phyloP scores from a whole-genome alignment of 805 yeast species.

The Scheffersomyces amazonensis region DNA sequence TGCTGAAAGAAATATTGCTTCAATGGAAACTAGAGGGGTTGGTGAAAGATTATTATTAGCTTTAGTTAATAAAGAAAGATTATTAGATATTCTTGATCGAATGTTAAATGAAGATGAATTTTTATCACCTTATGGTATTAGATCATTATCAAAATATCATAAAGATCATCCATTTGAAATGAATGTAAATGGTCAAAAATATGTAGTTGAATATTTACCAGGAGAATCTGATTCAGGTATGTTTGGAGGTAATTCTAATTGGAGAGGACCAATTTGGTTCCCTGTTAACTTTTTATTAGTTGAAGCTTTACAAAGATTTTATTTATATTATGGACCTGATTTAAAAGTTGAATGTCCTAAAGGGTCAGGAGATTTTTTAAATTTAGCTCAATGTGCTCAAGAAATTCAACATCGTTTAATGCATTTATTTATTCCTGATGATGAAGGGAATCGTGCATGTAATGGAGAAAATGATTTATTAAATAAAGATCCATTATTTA shows the following conservation, averaged over 20 bases:
- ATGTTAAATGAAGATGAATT: constrained; percentile 88
- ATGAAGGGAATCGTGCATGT: constrained; percentile 67
- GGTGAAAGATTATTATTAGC: constrained; percentile 81
- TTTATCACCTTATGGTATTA: constrained; percentile 77
- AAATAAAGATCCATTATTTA: constrained; percentile 65
- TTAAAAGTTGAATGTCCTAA: constrained; percentile 86
- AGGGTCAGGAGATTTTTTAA: constrained; percentile 72
- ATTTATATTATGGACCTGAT: constrained; percentile 81
- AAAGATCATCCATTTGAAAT: constrained; percentile 79
- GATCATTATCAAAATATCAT: constrained; percentile 85
- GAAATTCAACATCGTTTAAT: constrained; percentile 84
- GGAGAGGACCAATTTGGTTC: constrained; percentile 99
- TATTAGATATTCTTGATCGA: constrained; percentile 68
- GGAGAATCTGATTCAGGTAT: constrained; percentile 91
- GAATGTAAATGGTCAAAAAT: constrained; percentile 75
- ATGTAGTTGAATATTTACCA: constrained; percentile 70
- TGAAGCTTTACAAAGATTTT: constrained; percentile 84
- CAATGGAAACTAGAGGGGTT: constrained; percentile 75
- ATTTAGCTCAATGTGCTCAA: constrained; percentile 87
- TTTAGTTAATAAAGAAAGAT: constrained; percentile 75
- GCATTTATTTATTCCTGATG: constrained; percentile 68
- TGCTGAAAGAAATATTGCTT: constrained; percentile 81
- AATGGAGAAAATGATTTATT: constrained; percentile 61
- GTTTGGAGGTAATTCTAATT: constrained; percentile 95
- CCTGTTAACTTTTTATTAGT: constrained; percentile 84